These are phyloP conservation scores for Fusarium gaditjirri DNA, from an alignment of 2,329 filamentous ascomycete genomes.

Conservation along the genomic window DNA sequence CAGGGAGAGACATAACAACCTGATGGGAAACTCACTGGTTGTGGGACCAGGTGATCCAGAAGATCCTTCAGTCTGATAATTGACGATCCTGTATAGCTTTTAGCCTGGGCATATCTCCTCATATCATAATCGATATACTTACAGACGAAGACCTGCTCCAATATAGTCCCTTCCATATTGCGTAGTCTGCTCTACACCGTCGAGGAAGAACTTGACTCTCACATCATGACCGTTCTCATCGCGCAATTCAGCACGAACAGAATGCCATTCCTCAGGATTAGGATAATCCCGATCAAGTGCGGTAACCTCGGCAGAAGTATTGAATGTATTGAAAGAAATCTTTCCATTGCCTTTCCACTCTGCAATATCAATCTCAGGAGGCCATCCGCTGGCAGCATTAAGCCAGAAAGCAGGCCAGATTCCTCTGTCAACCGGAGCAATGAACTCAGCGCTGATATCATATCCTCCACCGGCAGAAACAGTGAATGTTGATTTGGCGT, in stretches of 20 bases:
- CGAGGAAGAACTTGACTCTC: slow-evolving; percentile 36
- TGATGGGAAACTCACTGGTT: background rate
- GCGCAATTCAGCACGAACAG: slow-evolving; percentile 30
- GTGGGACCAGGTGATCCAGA: slow-evolving; percentile 31
- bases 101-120: background rate
- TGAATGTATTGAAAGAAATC: slow-evolving; percentile 37
- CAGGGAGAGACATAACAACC: rapidly evolving
- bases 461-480: slow-evolving; percentile 23
- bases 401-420: slow-evolving; percentile 37
- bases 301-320: slow-evolving; percentile 25
- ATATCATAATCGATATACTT: background rate
- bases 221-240: slow-evolving; percentile 33
- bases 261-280: slow-evolving; percentile 25
- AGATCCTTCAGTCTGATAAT: slow-evolving; percentile 34
- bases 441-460: slow-evolving; percentile 29
- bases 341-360: slow-evolving; percentile 35
- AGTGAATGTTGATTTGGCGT: slow-evolving; percentile 31
- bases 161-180: slow-evolving; percentile 33
- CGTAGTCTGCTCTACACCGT: slow-evolving; percentile 26
- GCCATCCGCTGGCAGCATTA: slow-evolving; percentile 31
- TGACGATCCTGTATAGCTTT: slow-evolving; percentile 10
- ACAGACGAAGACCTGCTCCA: slow-evolving; percentile 27
- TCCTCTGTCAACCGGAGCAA: slow-evolving; percentile 21
- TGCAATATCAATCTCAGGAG: slow-evolving; percentile 33
- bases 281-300: slow-evolving; percentile 27